Conservation (phyloP, 768 basidiomycete species). For the Trametes gibbosa region DNA sequence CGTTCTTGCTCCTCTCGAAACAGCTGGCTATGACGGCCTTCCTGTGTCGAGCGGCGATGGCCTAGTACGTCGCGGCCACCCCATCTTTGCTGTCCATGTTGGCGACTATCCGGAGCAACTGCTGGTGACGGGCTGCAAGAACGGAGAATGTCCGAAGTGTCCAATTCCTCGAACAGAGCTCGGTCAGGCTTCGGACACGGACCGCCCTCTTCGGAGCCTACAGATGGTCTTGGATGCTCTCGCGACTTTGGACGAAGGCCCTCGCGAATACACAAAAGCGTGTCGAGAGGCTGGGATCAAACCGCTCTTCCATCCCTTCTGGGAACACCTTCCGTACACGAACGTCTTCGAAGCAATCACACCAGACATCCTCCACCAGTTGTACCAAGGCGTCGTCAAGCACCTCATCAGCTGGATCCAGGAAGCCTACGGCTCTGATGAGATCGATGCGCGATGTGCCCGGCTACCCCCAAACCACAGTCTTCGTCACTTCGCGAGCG, state of each 20-base stretch:
- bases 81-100: conserved; percentile 21
- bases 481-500: conserved; percentile 27
- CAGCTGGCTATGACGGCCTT: conserved; percentile 32
- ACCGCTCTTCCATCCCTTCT: conserved; percentile 31
- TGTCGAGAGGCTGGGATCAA: conserved; percentile 12
- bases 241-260: background rate
- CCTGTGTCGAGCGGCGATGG: conserved; percentile 34
- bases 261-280: conserved; percentile 23
- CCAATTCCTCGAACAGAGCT: background rate
- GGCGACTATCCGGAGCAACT: conserved; percentile 25
- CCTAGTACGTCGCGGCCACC: conserved; percentile 38
- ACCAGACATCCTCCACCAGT: conserved; percentile 45
- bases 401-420: conserved; percentile 33
- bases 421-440: conserved; percentile 13
- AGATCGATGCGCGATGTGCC: conserved; percentile 38
- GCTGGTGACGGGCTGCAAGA: conserved; percentile 15
- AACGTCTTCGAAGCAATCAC: conserved; percentile 40
- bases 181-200: background rate
- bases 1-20: conserved; percentile 30
- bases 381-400: conserved; percentile 47
- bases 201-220: background rate
- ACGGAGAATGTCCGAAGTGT: conserved; percentile 14
- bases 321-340: conserved; percentile 37
- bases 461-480: conserved; percentile 37
- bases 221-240: background rate